Percentiles rank a stretch among this genome's conserved stretches.
These are phyloP conservation scores for Neurospora intermedia DNA, from an alignment of 495 filamentous ascomycete species.

Conservation along the genomic window DNA sequence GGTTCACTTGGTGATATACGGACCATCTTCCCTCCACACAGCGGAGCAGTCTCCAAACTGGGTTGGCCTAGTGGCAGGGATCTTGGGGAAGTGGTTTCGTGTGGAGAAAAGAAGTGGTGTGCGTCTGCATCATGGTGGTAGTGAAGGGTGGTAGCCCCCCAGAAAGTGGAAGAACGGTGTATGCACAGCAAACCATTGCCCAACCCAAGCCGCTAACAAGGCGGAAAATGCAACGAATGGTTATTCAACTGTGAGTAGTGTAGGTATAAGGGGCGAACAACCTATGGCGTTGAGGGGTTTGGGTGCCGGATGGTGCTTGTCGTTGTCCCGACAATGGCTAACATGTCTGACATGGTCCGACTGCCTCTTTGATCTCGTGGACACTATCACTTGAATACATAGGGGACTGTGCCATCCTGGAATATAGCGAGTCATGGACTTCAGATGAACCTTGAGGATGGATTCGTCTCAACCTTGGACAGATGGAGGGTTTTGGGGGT, in stretches of 20 bases:
- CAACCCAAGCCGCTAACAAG: background rate
- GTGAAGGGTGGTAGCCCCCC: constrained; percentile 1
- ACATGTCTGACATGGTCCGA: background rate
- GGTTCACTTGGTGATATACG: constrained; percentile 26
- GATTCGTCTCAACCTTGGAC: background rate
- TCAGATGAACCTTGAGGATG: background rate
- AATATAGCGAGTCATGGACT: background rate
- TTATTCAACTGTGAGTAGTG: background rate
- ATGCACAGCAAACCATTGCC: background rate
- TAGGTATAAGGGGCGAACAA: background rate
- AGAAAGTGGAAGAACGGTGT: background rate
- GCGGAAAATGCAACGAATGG: background rate
- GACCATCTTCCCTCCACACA: constrained; percentile 14
- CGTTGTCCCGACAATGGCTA: background rate
- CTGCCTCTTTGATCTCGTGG: background rate
- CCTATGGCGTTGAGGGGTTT: background rate
- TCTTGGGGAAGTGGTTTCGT: constrained; percentile 12
- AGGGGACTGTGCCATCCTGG: background rate
- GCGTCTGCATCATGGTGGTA: constrained; percentile 13
- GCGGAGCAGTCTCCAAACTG: constrained; percentile 10
- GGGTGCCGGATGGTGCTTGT: background rate
- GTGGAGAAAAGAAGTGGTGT: constrained; percentile 15
- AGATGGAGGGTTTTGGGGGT: background rate
- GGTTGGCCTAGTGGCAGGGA: constrained; percentile 22
- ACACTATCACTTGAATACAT: background rate